Evolutionary conservation across 305 asterid species (phyloP).

Genomic region (Fraxinus latifolia): DNA sequence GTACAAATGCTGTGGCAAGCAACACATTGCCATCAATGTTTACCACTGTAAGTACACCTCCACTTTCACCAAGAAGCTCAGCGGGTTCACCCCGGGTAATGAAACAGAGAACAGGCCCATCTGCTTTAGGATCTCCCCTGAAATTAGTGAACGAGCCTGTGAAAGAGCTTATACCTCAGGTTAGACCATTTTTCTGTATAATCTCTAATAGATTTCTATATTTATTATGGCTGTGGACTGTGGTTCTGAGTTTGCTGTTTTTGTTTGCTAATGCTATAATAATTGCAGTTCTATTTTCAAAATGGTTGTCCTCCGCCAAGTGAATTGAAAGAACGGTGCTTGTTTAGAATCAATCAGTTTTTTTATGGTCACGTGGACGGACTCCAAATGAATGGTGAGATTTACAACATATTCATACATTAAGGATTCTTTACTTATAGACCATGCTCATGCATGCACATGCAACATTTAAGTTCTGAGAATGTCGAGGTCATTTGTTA

Average conservation of each 20-base stretch:
- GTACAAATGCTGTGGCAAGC: slow-evolving; percentile 59
- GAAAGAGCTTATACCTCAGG: slow-evolving; percentile 53
- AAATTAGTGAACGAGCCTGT: slow-evolving; percentile 45
- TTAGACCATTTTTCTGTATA: slow-evolving; percentile 8
- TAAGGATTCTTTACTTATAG: not conserved
- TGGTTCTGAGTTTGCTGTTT: not conserved
- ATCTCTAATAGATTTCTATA: not conserved
- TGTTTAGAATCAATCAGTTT: slow-evolving; percentile 91
- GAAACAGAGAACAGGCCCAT: slow-evolving; percentile 49
- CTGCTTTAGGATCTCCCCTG: slow-evolving; percentile 44
- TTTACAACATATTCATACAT: slow-evolving; percentile 21
- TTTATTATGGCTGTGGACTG: not conserved
- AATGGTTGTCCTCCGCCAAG: slow-evolving; percentile 89
- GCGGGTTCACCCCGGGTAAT: slow-evolving; percentile 42
- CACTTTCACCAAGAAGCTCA: slow-evolving; percentile 90
- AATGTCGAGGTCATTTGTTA: not conserved
- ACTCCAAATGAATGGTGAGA: slow-evolving; percentile 83
- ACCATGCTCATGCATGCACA: not conserved
- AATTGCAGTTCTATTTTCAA: slow-evolving; percentile 84
- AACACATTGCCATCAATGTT: slow-evolving; percentile 95
- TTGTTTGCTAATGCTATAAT: not conserved
- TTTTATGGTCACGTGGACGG: slow-evolving; percentile 89
- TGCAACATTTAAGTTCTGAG: not conserved
- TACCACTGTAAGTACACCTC: slow-evolving; percentile 98
- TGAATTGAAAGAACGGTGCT: slow-evolving; percentile 87